A percentile compares a stretch with the other conserved stretches of the same genome.
These are phyloP conservation scores for Alternaria sp. DNA, from an alignment of 2,329 filamentous ascomycete genomes.

Conservation along the genomic window DNA sequence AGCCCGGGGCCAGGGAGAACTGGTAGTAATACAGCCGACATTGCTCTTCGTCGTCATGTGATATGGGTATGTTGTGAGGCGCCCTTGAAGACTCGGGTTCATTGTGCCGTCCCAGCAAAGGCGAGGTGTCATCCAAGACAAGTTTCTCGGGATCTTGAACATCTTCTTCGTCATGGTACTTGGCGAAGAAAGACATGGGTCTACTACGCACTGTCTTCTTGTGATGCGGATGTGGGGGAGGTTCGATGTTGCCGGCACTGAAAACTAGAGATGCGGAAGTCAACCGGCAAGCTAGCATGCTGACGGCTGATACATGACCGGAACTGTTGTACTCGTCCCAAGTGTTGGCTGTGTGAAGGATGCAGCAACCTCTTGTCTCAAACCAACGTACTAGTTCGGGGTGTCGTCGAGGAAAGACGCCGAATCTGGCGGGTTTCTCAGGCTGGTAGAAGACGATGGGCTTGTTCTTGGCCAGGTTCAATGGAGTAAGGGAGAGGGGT, in stretches of 20 bases:
- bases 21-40: slow-evolving; percentile 75
- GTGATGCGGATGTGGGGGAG: slow-evolving; percentile 54
- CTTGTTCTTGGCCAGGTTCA: slow-evolving; percentile 65
- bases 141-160: slow-evolving; percentile 38
- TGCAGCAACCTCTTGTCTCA: slow-evolving; percentile 71
- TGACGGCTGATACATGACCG: slow-evolving; percentile 58
- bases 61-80: slow-evolving; percentile 34
- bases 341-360: slow-evolving; percentile 76
- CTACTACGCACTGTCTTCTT: slow-evolving; percentile 27
- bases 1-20: slow-evolving; percentile 59
- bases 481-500: slow-evolving; percentile 70
- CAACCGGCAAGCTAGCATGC: slow-evolving; percentile 71
- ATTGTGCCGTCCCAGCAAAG: slow-evolving; percentile 23
- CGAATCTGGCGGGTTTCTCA: slow-evolving; percentile 67
- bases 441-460: slow-evolving; percentile 69
- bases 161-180: slow-evolving; percentile 51
- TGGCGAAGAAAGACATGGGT: slow-evolving; percentile 58
- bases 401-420: slow-evolving; percentile 69
- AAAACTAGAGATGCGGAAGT: slow-evolving; percentile 72
- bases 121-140: slow-evolving; percentile 39
- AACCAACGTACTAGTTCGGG: slow-evolving; percentile 71
- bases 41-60: slow-evolving; percentile 66
- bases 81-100: slow-evolving; percentile 19
- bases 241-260: slow-evolving; percentile 68
- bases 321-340: slow-evolving; percentile 64